Percentiles rank a stretch among this genome's conserved stretches.
phyloP scores from a whole-genome alignment of 225 moss, liverwort and hornwort species.

The Pseudisothecium myosuroides region DNA sequence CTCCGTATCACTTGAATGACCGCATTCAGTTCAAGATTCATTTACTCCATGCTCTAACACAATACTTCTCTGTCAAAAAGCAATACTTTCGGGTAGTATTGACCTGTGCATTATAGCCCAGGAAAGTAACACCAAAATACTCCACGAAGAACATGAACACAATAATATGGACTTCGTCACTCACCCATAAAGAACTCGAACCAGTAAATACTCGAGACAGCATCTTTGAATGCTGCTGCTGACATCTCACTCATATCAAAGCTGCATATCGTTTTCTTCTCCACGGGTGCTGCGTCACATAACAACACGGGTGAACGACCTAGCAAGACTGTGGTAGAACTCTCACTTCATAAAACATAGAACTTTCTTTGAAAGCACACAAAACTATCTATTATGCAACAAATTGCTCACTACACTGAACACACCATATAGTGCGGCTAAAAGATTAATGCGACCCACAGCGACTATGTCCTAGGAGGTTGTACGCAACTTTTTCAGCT shows the following conservation, averaged over 20 bases:
- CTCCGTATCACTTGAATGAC: not conserved
- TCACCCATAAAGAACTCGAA: slow-evolving; percentile 98
- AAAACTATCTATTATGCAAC: not conserved
- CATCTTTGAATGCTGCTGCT: slow-evolving; percentile 43
- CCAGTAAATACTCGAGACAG: slow-evolving; percentile 77
- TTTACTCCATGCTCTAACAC: not conserved
- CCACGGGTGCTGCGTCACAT: slow-evolving; percentile 52
- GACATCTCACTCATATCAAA: slow-evolving; percentile 21
- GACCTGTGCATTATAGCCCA: not conserved
- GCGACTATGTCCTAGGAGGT: not conserved
- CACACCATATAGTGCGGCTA: not conserved
- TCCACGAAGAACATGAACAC: not conserved
- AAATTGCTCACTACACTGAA: not conserved
- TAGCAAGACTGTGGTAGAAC: not conserved
- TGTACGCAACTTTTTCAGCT: not conserved
- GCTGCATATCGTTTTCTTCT: slow-evolving; percentile 65
- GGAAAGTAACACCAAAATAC: not conserved
- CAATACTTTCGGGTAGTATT: not conserved
- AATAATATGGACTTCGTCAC: not conserved
- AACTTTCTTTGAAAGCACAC: not conserved
- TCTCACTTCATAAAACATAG: not conserved
- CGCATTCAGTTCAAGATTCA: not conserved
- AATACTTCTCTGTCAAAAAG: not conserved
- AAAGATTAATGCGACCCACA: not conserved
- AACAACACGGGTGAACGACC: not conserved